Percentiles rank a stretch among this genome's conserved stretches.
Conservation (phyloP, 192 early-diverging fungal species). For the Entomortierella chlamydospora region DNA sequence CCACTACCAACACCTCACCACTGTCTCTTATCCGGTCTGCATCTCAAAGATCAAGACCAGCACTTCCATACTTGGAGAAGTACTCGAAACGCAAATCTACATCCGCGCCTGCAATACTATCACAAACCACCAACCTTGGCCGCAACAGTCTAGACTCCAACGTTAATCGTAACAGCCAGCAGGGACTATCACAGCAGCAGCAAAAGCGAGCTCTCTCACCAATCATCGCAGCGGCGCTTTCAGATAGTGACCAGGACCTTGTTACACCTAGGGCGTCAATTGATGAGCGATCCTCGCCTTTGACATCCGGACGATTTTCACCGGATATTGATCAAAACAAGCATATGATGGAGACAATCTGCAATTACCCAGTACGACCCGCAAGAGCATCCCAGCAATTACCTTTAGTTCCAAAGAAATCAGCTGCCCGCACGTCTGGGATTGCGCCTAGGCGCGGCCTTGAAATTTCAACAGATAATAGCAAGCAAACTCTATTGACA, state of each 20-base stretch:
- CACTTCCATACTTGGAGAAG: conserved; percentile 54
- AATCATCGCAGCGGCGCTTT: not conserved
- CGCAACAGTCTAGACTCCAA: not conserved
- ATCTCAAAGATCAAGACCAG: conserved; percentile 17
- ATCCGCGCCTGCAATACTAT: conserved; percentile 18
- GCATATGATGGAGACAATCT: not conserved
- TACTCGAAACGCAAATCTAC: conserved; percentile 45
- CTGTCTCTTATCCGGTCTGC: conserved; percentile 23
- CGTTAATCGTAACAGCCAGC: not conserved
- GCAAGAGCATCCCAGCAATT: conserved; percentile 4
- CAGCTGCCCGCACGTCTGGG: conserved; percentile 11
- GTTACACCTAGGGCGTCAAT: not conserved
- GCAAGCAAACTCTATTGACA: not conserved
- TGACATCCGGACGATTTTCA: not conserved
- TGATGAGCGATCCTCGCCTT: not conserved
- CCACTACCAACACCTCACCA: conserved; percentile 10
- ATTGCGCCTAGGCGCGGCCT: conserved; percentile 19
- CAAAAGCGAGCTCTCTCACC: not conserved
- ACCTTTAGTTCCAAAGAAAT: conserved; percentile 7
- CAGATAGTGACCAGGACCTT: not conserved
- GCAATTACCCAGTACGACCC: conserved; percentile 4
- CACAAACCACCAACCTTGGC: conserved; percentile 7
- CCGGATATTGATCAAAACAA: not conserved
- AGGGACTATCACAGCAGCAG: not conserved
- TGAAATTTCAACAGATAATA: conserved; percentile 8